Evolutionary conservation across 345 rosid species (phyloP), one percentile per base, ranked within the genome.

Genomic region (Salix viminalis): DNA sequence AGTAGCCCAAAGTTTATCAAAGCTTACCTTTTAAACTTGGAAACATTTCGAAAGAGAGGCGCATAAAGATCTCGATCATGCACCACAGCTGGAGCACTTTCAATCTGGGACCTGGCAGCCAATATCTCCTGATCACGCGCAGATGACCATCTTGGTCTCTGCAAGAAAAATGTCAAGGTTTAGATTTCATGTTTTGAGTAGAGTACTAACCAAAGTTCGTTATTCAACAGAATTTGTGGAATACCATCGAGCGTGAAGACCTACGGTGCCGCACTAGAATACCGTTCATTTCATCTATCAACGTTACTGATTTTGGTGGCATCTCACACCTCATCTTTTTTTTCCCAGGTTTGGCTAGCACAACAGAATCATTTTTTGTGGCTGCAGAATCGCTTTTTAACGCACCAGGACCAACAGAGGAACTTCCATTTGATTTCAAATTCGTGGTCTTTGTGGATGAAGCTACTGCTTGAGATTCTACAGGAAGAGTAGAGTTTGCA

Each of bases 111-210:
- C 79, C 84, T 90, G 34, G 91, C 94, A 76, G 90, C 79, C 73
- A 91, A 74, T 18, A 93, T 86, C 83, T 93, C 97, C 74, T 52
- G 87, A 80, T 95, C 97, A 42, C 90, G 89, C 62, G 39, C 75
- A 14, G 96, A 90, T 66, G 97, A 82, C 94, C 91, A 86, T 70
- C 91, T 88, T 7, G 97, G 97, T 84, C 94, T 89, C 99, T 95
- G 71, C 84, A 82, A 79, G 75, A 70, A 81, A 42, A 64, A 64
- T 15, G 70, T 15, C 4, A 39, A n/a, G 39, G 28, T 18, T 78
- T 32, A 83, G 66, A 60, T 61, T 75, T 70, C 21, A 26, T 65
- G 36, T 30, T 42, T 46, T 34, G 69, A 69, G 23, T 56, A 48
- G 65, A 76, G 68, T 18, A 73, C 76, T 48, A 77, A 71, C 23